Conservation (phyloP, 768 basidiomycete genomes). For the Collybia sp. region DNA sequence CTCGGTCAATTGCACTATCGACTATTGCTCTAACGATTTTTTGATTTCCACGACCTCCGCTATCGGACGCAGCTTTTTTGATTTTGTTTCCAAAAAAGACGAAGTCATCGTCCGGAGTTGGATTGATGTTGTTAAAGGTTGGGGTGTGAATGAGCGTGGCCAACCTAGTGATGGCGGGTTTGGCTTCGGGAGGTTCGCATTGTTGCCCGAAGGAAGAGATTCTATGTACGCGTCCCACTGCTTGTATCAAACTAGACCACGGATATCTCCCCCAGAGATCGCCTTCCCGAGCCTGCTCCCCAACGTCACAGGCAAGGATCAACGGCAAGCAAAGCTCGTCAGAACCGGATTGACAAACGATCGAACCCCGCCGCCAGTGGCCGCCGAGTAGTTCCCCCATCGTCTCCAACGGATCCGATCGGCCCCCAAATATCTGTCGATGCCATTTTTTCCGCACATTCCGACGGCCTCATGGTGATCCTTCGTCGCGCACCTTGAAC, state of each 20-base stretch:
- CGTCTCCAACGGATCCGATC: conserved; percentile 11
- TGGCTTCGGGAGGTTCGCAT: conserved; percentile 69
- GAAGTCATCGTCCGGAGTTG: conserved; percentile 65
- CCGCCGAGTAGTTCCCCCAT: conserved; percentile 8
- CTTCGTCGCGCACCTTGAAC: conserved; percentile 43
- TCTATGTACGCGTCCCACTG: conserved; percentile 39
- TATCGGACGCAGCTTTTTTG: conserved; percentile 67
- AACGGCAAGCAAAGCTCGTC: neutral
- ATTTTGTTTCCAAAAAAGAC: conserved; percentile 63
- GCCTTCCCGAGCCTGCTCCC: conserved; percentile 27
- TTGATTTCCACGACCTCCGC: conserved; percentile 54
- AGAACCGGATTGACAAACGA: neutral
- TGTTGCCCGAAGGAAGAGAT: conserved; percentile 57
- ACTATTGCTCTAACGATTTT: conserved; percentile 73
- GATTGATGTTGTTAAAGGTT: conserved; percentile 75
- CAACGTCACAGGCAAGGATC: conserved; percentile 15
- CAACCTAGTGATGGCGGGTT: conserved; percentile 84
- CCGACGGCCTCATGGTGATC: conserved; percentile 80
- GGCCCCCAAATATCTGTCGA: conserved; percentile 56
- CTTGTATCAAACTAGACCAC: too few relatives aligned
- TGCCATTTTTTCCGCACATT: conserved; percentile 82
- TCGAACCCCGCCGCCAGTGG: conserved; percentile 1
- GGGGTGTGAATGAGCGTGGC: conserved; percentile 82
- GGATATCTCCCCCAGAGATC: conserved; percentile 1
- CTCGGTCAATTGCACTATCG: conserved; percentile 55